phyloP scores from a whole-genome alignment of 1,284 basidiomycete species.

The Microbotryum lychnidis-dioicae region DNA sequence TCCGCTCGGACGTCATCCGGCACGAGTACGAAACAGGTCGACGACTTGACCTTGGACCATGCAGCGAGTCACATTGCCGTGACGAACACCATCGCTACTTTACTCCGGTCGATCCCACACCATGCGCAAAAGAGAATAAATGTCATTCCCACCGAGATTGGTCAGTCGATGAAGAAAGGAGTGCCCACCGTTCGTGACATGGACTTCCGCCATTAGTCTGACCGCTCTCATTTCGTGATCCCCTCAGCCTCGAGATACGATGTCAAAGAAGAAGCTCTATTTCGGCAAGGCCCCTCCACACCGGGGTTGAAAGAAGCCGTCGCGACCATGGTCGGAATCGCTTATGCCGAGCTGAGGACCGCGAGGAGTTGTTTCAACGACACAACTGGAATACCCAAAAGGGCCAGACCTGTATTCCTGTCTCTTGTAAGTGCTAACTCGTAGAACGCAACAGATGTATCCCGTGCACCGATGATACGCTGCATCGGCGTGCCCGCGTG shows the following conservation, averaged over 20 bases:
- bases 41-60: conserved; percentile 30
- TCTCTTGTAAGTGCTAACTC: conserved; percentile 11
- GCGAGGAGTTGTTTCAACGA: conserved; percentile 25
- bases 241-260: conserved; percentile 15
- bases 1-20: no score
- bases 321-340: conserved; percentile 29
- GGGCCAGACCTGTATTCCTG: conserved; percentile 22
- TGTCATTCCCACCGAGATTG: conserved; percentile 32
- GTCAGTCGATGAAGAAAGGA: conserved; percentile 3
- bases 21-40: conserved; percentile 5
- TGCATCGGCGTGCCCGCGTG: no score
- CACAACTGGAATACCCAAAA: conserved; percentile 22
- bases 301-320: conserved; percentile 24
- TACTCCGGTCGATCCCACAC: conserved; percentile 29
- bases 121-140: conserved; percentile 29
- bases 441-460: no score
- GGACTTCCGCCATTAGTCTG: no score
- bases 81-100: conserved; percentile 27
- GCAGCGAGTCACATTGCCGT: conserved; percentile 34
- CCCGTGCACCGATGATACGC: no score
- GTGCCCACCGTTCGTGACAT: no score
- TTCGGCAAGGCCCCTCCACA: conserved; percentile 20
- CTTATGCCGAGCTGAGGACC: conserved; percentile 26
- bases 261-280: conserved; percentile 24
- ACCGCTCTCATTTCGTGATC: background rate